Base-by-base conservation (phyloP, 495 filamentous ascomycete genomes). In the Lichina pygmaea region DNA sequence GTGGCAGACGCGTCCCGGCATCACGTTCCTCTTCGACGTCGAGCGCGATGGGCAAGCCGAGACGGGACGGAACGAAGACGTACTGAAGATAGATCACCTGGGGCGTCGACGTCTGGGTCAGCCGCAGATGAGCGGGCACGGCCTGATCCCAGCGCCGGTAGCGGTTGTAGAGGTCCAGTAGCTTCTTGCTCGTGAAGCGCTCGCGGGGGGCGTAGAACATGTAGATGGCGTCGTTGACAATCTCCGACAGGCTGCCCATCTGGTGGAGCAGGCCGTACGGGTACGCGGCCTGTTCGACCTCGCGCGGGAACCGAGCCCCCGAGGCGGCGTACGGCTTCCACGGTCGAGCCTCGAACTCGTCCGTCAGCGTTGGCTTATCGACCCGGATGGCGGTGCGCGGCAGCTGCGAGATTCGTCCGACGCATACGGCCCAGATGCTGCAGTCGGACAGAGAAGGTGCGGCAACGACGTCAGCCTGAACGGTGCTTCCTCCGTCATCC, bases 131-230 rank as follows among this genome's bases (percentile, higher is more conserved):
- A 31, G 49, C 42, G 16, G 64, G 64, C n/a, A 67, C 49, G 16
- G 54, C 47, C 6, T 51, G 52, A 49, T 60, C 57, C 64, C 63
- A 67, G n/a, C 50, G 45, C 33, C 58, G 52, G 38, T 61, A 60
- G 44, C 57, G 59, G n/a, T 49, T 42, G 49, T 66, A 58, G 24
- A 54, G 44, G 9, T 56, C 49, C 11, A 58, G 53, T 7, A 67
- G 47, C 34, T 56, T 59, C 16, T 55, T 54, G 49, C 58, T 61
- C 0, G 61, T 67, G 37, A 66, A 54, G 31, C 57, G 53, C 48
- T 66, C 60, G 17, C 53, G 53, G 0, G 64, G 62, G 6, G 63
- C 64, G 48, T 61, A 66, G 47, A 62, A 67, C 47, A 60, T 61
- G 48, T 59, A 59, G 13, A 62, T 51, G 42, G 55, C 58, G 38